Evolutionary conservation across 2,329 filamentous ascomycete species (phyloP), one percentile per base, ranked within the genome.

Genomic region (Ampelomyces quisqualis): DNA sequence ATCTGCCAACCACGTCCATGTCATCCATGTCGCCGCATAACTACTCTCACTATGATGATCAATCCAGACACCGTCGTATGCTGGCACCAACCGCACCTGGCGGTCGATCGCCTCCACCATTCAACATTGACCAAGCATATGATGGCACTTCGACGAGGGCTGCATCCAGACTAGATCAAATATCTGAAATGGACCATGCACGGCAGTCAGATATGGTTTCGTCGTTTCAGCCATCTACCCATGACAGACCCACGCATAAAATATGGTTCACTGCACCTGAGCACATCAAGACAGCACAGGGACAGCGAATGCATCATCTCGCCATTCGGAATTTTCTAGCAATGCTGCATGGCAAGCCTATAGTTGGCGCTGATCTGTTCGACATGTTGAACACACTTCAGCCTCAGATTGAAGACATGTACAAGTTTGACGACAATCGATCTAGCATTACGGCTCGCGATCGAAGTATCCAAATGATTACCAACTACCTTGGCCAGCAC

Each of bases 301-400:
- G 77, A 75, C 28, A 76, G 75, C 38, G 71, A 76, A 72, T 80
- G 1, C 74, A 85, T 48, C 80, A 83, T 50, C 74, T 86, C 32
- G 82, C 84, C 0, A 84, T 83, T 1, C 77, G 84, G 14, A 88
- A 87, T 54, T 77, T 86, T 30, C 81, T 88, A 52, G 84, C 83
- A 0, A 66, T 86, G 22, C 64, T 86, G 2, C 82, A 80, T 53
- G 75, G 80, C 36, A 78, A 79, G 15, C 82, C 83, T 0, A 71
- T 87, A 0, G 82, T 87, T 2, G 84, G 84, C 0, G 57, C 79
- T 1, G 81, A 82, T 4, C 62, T 87, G 0, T 78, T 77, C 49
- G 80, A 85, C 51, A 81, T 83, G 23, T 67, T 88, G 4, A 71
- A 71, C 0, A 84, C 86, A 52, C 68, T 88, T 0, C 80, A 82